Percentiles rank a stretch among this genome's conserved stretches.
Evolutionary conservation across 2,329 filamentous ascomycete genomes (phyloP).

Genomic region (Scedosporium apiospermum): DNA sequence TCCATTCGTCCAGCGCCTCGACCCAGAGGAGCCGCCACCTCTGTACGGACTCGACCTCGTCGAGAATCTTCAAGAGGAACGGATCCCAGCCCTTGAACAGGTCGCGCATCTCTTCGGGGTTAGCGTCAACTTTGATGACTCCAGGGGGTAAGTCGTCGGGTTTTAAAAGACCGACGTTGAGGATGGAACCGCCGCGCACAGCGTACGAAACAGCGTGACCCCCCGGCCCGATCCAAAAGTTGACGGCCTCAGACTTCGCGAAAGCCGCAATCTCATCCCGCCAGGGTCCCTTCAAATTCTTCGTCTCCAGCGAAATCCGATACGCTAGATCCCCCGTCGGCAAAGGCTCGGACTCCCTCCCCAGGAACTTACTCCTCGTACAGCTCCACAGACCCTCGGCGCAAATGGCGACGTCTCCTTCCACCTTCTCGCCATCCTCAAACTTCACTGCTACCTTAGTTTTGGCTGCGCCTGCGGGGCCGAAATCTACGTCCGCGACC

Average conservation of each 20-base stretch:
- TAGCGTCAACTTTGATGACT: neutral
- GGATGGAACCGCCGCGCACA: conserved; percentile 29
- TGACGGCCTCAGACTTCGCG: conserved; percentile 35
- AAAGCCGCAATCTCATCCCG: conserved; percentile 28
- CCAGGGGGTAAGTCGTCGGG: conserved; percentile 31
- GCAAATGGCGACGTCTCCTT: neutral
- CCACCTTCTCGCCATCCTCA: neutral
- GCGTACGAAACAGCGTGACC: conserved; percentile 40
- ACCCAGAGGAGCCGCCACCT: conserved; percentile 9
- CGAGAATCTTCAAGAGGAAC: conserved; percentile 4
- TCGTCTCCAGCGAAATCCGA: conserved; percentile 37
- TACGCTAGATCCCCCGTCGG: conserved; percentile 48
- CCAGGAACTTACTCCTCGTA: conserved; percentile 34
- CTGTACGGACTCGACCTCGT: conserved; percentile 7
- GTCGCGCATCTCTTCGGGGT: neutral
- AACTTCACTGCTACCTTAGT: neutral
- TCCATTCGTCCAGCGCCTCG: neutral
- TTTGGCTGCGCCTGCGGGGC: too few species aligned
- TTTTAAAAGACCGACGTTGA: conserved; percentile 36
- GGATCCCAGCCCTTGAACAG: conserved; percentile 7
- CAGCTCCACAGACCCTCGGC: conserved; percentile 23
- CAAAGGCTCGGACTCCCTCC: conserved; percentile 30
- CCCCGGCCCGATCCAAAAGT: conserved; percentile 44
- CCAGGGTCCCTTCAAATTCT: conserved; percentile 33
- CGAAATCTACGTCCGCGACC: neutral